These are phyloP conservation scores for Phytophthora pini DNA, from an alignment of 352 stramenopile genomes.

Conservation along the genomic window DNA sequence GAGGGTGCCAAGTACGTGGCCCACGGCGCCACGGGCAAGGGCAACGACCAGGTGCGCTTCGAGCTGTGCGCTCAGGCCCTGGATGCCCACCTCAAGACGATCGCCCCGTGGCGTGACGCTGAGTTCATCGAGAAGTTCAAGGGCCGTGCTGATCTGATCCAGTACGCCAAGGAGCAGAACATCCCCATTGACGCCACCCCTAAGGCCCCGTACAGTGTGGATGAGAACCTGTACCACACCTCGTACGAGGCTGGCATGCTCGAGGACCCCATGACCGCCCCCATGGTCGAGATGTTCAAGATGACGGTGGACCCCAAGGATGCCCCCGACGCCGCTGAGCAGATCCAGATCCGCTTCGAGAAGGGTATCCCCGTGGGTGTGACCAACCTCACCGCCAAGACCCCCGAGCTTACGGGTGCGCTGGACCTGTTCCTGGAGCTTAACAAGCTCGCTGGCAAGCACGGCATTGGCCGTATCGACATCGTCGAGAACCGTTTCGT, in stretches of 20 bases:
- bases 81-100: slow-evolving; percentile 95
- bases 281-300: slow-evolving; percentile 98
- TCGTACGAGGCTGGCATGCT: slow-evolving; percentile 98
- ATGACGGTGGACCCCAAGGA: slow-evolving; percentile 97
- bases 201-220: slow-evolving; percentile 98
- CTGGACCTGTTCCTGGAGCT: slow-evolving; percentile 97
- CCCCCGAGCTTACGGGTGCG: slow-evolving; percentile 89
- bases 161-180: slow-evolving; percentile 96
- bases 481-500: slow-evolving; percentile 99
- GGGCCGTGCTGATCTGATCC: slow-evolving; percentile 95
- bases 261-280: slow-evolving; percentile 94
- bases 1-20: slow-evolving; percentile 94
- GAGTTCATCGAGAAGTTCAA: slow-evolving; percentile 99
- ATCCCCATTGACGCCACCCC: slow-evolving; percentile 98
- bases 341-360: slow-evolving; percentile 95
- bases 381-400: slow-evolving; percentile 90
- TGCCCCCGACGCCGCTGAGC: slow-evolving; percentile 91
- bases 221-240: slow-evolving; percentile 99
- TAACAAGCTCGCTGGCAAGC: slow-evolving; percentile 96
- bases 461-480: slow-evolving; percentile 98
- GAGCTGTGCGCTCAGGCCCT: slow-evolving; percentile 98
- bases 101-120: slow-evolving; percentile 97
- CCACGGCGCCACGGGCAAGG: slow-evolving; percentile 98
- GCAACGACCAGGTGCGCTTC: slow-evolving; percentile 99
- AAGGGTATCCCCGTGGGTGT: slow-evolving; percentile 95